Base-by-base conservation (phyloP, 805 yeast species). In the Hanseniaspora clermontiae region DNA sequence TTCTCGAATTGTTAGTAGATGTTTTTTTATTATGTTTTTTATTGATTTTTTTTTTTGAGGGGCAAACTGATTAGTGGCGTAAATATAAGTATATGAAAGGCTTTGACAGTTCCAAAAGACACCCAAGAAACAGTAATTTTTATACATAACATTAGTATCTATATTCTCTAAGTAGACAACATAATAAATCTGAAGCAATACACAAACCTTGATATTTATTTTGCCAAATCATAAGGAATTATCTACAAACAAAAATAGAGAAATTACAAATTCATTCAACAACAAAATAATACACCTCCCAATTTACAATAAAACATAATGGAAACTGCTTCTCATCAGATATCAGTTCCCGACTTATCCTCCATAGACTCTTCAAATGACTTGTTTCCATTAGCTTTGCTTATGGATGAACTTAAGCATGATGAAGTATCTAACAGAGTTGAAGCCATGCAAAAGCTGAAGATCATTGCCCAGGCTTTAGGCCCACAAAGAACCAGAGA, bases 341-440 rank as follows among this genome's bases (percentile, higher is more conserved):
- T 42, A 19, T 20, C 47, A 20, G 53, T 49, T 14, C 51, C 54
- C 37, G 58, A 51, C 39, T 24, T 45, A 32, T 38, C 58, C 5
- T 17, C 54, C 12, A 45, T 56, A 15, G 58, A 56, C 37, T 46
- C 50, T 14, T 24, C 68, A 27, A 72, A 70, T 57, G 79, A 76
- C 59, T 77, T 93, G 58, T 91, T 87, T 66, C 98, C 99, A 47
- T 79, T 93, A 70, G 98, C 98, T 15, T 77, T 93, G 63, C 78
- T 93, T 59, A 89, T 93, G 87, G 98, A 95, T 69, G 99, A 95
- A 71, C 78, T 93, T 69, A 87, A 87, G 72, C 97, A 91, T 69
- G 98, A 93, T 67, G 98, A 93, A 67, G 91, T 91, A 42, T 79
- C 95, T 29, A 84, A 90, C 65, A 78, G 99, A 59, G 91, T 93